Evolutionary conservation across 768 basidiomycete species (phyloP), one percentile per base, ranked within the genome.

Genomic region (Pilatotrama ljubarskyi): DNA sequence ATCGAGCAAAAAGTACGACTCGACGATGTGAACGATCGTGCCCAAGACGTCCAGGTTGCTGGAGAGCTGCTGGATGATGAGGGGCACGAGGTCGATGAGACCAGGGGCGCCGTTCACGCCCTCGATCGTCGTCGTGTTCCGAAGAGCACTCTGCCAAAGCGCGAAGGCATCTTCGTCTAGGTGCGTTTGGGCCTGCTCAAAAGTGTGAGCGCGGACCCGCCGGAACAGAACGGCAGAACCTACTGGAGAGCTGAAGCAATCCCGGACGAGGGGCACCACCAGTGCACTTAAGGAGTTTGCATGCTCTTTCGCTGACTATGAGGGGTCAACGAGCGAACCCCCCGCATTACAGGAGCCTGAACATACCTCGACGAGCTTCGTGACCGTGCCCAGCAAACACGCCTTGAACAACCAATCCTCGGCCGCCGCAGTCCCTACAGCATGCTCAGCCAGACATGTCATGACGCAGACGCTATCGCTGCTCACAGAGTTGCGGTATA

Each of bases 1-100:
- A 71, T 91, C 88, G 17, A 91, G 77, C n/a, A 96, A 71, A 59
- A 91, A 75, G 69, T 94, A 95, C 5, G 88, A 86, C 69, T 93
- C 90, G 22, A 92, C 65, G 55, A 95, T 83, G 57, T 74, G 76
- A 17, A 83, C 83, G 25, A 86, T 80, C 53, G 79, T 85, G 14
- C 89, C 90, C 18, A 94, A 75, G 20, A 93, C 72, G 64, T 95
- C 93, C 43, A 92, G 74, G 62, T 94, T 93, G 26, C 75, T 76
- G 1, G 80, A 78, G 17, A 95, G 74, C 4, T 92, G 72, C n/a
- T 74, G 55, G 11, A 91, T 69, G 2, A 83, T 82, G 35, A 81
- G 68, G 17, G 90, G 90, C 55, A 91, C 83, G 26, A 95, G 75
- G 24, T 85, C 82, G 32, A 85, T 73, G 22, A 94, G 78, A 38